Evolutionary conservation across 768 basidiomycete genomes (phyloP), one percentile per base, ranked within the genome.

Genomic region (Tricholoma sp.): DNA sequence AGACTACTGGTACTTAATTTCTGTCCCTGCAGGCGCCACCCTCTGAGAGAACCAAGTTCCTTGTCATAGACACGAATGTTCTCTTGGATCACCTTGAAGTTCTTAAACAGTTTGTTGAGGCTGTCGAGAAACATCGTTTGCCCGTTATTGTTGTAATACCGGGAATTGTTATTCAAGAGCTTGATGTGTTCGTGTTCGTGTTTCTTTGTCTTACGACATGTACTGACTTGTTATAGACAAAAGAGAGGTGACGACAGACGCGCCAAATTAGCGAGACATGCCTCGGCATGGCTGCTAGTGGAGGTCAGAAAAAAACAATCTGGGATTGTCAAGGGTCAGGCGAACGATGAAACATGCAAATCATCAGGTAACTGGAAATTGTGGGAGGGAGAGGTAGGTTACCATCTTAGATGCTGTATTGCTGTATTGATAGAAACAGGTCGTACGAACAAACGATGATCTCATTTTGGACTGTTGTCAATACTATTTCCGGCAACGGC

Each of bases 1-100:
- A 37, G 52, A 37, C n/a, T n/a, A n/a, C n/a, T n/a, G n/a, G n/a
- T n/a, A n/a, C 24, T 12, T 5, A 19, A 55, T 52, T 21, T 31
- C 32, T 59, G 57, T 58, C 32, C 53, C 31, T 46, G 37, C 59
- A 84, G 79, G 73, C 72, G 10, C 74, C 79, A 34, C 59, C 75
- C 35, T 70, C 72, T 5, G 79, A 79, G 61, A 70, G 62, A 57
- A 65, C 72, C 34, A 71, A 73, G 16, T 81, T 79, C 61, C 64
- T 92, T 52, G 80, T 93, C 14, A 66, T 91, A 31, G 91, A 94
- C 65, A 93, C 91, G 27, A 94, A 93, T 62, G 81, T 92, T 59
- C 74, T 94, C 24, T 70, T 90, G 62, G 82, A 84, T 65, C 76
- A 84, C 59, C 79, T 91, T 58, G 82, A 84, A 54, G 76, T 82